Evolutionary conservation across 2,329 filamentous ascomycete genomes (phyloP), one percentile per base, ranked within the genome.

Genomic region (Ophiostoma angusticollis): DNA sequence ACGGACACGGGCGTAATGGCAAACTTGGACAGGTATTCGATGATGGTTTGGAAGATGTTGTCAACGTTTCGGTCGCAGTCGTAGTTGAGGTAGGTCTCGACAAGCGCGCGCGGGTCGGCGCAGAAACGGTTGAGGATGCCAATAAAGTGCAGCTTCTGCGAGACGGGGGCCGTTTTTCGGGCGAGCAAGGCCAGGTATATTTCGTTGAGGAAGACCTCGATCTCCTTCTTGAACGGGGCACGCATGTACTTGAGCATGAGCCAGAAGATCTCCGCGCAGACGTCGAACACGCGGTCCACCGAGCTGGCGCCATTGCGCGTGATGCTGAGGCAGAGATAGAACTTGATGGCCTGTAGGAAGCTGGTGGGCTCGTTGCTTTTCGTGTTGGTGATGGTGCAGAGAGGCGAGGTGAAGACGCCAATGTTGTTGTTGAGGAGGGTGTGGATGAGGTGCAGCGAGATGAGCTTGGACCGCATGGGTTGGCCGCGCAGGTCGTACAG

Each of bases 221-320:
- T 83, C 56, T 98, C 91, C 73, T 94, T 93, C 77, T 98, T 98
- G 60, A 98, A 82, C 46, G 87, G 81, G 3, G 91, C 81, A 45
- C 93, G 77, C 75, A 98, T 82, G 51, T 85, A 81, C 57, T 93
- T 93, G 31, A 95, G 64, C 80, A 95, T 94, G 42, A 96, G 68
- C 86, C 87, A 98, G 57, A 98, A 98, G 22, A 96, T 93, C 58
- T 98, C 91, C 52, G 84, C 87, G 57, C 84, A 89, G 30, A 96
- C 85, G 54, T 96, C 89, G 53, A 96, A 98, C 0, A 98, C 86
- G 48, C 75, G 75, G 47, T 85, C 83, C 31, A 94, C 83, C 5
- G 87, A 89, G 61, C 89, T 96, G 12, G 91, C 84, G 14, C 89
- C 93, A 55, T 98, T 98, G 37, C 89, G 77, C 40, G 87, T 95